A percentile compares a stretch with the other conserved stretches of the same genome.
Conservation (phyloP, 768 basidiomycete genomes). For the Tricholomella constricta region DNA sequence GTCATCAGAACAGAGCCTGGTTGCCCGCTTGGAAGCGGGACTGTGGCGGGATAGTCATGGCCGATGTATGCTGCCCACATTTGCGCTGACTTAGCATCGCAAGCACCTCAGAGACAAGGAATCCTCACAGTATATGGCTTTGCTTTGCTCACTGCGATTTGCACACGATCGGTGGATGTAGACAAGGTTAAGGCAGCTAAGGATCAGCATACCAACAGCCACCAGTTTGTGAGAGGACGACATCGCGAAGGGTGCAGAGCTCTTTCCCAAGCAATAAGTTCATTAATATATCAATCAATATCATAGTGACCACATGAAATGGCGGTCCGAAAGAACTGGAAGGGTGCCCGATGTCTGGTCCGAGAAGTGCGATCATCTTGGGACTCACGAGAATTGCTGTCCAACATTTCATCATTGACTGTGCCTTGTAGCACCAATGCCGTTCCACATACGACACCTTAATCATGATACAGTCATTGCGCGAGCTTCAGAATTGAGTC, state of each 20-base stretch:
- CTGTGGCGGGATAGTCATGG: slow-evolving; percentile 21
- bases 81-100: background rate
- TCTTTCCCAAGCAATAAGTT: background rate
- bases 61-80: slow-evolving; percentile 7
- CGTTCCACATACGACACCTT: too few relatives aligned
- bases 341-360: too few relatives aligned
- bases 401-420: too few relatives aligned
- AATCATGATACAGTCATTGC: too few relatives aligned
- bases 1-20: slow-evolving; percentile 10
- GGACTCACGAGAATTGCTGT: too few relatives aligned
- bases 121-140: background rate
- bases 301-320: too few relatives aligned
- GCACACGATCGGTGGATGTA: background rate
- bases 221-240: background rate
- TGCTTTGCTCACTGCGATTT: background rate
- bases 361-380: too few relatives aligned
- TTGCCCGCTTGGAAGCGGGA: slow-evolving; percentile 8
- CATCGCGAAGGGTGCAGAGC: background rate
- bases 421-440: too few relatives aligned
- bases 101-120: background rate
- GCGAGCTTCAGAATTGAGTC: too few relatives aligned
- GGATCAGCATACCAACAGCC: background rate
- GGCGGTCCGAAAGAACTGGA: too few relatives aligned
- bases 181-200: background rate
- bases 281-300: too few relatives aligned